phyloP scores from a whole-genome alignment of 768 basidiomycete genomes.

The Saitozyma podzolica region DNA sequence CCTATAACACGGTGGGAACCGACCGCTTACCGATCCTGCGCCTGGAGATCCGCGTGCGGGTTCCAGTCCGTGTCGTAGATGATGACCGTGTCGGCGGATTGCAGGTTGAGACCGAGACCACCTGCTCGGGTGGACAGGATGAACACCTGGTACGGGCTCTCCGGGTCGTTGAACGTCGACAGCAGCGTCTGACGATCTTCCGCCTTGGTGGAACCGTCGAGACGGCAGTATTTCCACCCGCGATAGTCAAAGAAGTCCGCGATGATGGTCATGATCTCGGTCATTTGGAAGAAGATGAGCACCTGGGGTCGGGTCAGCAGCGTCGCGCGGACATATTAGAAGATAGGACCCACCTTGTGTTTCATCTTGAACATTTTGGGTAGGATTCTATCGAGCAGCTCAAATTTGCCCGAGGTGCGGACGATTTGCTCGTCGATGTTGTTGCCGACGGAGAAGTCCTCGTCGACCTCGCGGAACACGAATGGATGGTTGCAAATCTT shows the following conservation, averaged over 20 bases:
- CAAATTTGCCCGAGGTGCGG: constrained; percentile 88
- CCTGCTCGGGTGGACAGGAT: constrained; percentile 91
- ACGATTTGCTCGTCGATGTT: constrained; percentile 80
- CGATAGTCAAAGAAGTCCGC: constrained; percentile 89
- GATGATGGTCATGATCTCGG: constrained; percentile 98
- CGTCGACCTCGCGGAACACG: constrained; percentile 91
- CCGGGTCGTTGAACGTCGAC: constrained; percentile 80
- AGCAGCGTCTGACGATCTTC: constrained; percentile 89
- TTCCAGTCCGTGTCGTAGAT: constrained; percentile 73
- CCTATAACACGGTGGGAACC: neutral
- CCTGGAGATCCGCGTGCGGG: constrained; percentile 97
- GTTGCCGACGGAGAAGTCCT: constrained; percentile 81
- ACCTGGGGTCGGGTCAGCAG: constrained; percentile 61
- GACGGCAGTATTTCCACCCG: constrained; percentile 80
- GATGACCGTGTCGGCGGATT: constrained; percentile 94
- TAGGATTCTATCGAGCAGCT: constrained; percentile 82
- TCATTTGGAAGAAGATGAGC: constrained; percentile 99
- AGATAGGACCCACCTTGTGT: constrained; percentile 66
- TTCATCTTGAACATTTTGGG: constrained; percentile 92
- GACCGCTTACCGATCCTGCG: constrained; percentile 75
- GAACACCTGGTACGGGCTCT: constrained; percentile 86
- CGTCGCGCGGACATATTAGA: constrained; percentile 50
- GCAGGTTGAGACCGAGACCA: constrained; percentile 89
- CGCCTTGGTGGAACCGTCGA: constrained; percentile 96
- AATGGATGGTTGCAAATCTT: constrained; percentile 99